A percentile compares a stretch with the other conserved stretches of the same genome.
Evolutionary conservation across 176 grass and related monocot genomes (phyloP).

Genomic region (Eragrostis nindensis): DNA sequence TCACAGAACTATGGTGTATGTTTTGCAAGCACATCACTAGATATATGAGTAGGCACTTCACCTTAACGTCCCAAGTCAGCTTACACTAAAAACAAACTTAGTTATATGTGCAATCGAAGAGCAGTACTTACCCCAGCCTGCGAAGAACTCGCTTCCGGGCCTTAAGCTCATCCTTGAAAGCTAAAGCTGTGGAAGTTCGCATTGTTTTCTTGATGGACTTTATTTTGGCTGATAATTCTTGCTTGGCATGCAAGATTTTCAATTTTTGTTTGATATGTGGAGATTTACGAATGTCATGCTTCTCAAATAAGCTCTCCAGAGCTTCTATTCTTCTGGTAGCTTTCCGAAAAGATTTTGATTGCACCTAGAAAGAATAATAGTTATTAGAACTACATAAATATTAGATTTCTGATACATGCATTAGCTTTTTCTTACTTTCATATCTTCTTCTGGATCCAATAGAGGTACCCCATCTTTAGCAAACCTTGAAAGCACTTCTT

Average conservation of each 20-base stretch:
- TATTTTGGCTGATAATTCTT: conserved; percentile 78
- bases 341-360: conserved; percentile 84
- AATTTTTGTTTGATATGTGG: conserved; percentile 82
- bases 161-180: conserved; percentile 96
- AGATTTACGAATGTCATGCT: conserved; percentile 71
- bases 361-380: conserved; percentile 49
- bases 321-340: conserved; percentile 85
- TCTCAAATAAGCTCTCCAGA: conserved; percentile 87
- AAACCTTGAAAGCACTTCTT: conserved; percentile 82
- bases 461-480: conserved; percentile 89
- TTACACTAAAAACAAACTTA: not conserved
- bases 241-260: conserved; percentile 90
- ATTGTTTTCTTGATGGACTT: conserved; percentile 90
- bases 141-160: conserved; percentile 87
- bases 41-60: conserved; percentile 6
- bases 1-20: conserved; percentile 11
- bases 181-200: conserved; percentile 74
- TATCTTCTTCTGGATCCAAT: conserved; percentile 97
- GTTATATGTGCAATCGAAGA: conserved; percentile 10
- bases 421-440: conserved; percentile 74
- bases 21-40: not conserved
- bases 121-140: conserved; percentile 67
- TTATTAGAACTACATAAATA: conserved; percentile 23
- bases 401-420: not conserved
- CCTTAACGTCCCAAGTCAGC: conserved; percentile 4